Percentiles rank a stretch among this genome's conserved stretches.
Evolutionary conservation across 148 eudicot species (phyloP).

Genomic region (Rhododendron griersonianum): DNA sequence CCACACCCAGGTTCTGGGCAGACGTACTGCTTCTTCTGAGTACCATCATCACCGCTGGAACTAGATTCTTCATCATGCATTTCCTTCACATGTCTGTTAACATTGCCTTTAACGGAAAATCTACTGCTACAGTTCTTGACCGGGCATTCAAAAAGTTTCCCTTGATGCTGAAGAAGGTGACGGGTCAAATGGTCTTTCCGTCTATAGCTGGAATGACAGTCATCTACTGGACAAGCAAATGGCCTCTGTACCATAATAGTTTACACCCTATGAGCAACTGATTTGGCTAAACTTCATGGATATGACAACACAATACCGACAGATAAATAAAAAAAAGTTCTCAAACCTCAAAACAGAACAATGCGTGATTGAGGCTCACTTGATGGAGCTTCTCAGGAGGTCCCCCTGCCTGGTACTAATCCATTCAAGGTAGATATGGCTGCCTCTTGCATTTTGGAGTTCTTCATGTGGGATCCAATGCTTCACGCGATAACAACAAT

Average conservation of each 20-base stretch:
- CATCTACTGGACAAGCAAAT: conserved; percentile 68
- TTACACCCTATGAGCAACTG: not conserved
- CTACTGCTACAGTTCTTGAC: conserved; percentile 37
- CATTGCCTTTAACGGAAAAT: conserved; percentile 57
- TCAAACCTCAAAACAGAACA: conserved; percentile 35
- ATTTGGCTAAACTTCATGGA: not conserved
- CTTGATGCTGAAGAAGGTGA: conserved; percentile 70
- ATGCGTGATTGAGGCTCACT: conserved; percentile 75
- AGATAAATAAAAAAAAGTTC: not conserved
- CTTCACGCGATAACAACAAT: conserved; percentile 63
- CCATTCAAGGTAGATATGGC: conserved; percentile 63
- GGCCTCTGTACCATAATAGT: conserved; percentile 55
- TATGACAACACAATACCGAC: not conserved
- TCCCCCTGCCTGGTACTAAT: conserved; percentile 99
- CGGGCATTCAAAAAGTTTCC: conserved; percentile 74
- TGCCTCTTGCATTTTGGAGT: conserved; percentile 99
- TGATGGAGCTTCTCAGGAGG: conserved; percentile 99
- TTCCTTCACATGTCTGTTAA: conserved; percentile 68
- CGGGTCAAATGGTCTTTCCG: conserved; percentile 90
- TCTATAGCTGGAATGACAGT: conserved; percentile 65
- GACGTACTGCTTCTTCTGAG: conserved; percentile 36
- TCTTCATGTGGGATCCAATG: conserved; percentile 96
- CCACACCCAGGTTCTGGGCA: conserved; percentile 84
- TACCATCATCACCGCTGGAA: conserved; percentile 9
- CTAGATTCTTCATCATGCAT: conserved; percentile 40